Evolutionary conservation across 768 basidiomycete genomes (phyloP).

Genomic region (Podaxis sp.): DNA sequence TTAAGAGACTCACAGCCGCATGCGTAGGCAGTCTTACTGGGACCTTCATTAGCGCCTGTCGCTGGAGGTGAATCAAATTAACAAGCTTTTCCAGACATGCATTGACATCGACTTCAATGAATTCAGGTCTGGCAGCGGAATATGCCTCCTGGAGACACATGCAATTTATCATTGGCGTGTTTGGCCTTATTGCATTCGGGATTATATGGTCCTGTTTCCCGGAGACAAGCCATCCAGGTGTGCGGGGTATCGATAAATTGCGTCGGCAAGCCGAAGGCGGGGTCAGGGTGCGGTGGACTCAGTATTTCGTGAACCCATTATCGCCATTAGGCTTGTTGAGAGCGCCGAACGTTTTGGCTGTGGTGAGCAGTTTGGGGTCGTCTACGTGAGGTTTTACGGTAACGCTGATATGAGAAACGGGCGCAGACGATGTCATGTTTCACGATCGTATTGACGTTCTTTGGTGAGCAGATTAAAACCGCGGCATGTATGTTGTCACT

Average conservation of each 20-base stretch:
- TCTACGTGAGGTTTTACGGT: not conserved
- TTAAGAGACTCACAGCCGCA: slow-evolving; percentile 32
- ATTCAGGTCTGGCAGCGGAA: slow-evolving; percentile 14
- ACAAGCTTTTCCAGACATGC: not conserved
- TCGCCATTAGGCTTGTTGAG: slow-evolving; percentile 42
- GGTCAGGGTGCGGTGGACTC: slow-evolving; percentile 19
- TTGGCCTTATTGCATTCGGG: slow-evolving; percentile 36
- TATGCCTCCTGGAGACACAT: slow-evolving; percentile 56
- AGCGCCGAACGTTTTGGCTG: slow-evolving; percentile 53
- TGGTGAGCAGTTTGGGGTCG: slow-evolving; percentile 37
- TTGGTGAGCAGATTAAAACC: slow-evolving; percentile 26
- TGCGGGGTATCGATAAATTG: slow-evolving; percentile 50
- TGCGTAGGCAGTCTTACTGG: slow-evolving; percentile 49
- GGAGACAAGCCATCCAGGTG: slow-evolving; percentile 64
- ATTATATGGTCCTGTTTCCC: slow-evolving; percentile 48
- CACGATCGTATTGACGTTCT: slow-evolving; percentile 31
- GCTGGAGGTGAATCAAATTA: slow-evolving; percentile 42
- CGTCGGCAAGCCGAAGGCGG: slow-evolving; percentile 10
- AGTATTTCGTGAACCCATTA: slow-evolving; percentile 56
- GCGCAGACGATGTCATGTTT: slow-evolving; percentile 21
- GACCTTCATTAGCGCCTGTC: slow-evolving; percentile 60
- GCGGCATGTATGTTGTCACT: too few species aligned
- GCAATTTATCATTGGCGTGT: slow-evolving; percentile 40
- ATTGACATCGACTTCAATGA: not conserved
- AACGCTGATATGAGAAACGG: slow-evolving; percentile 9